Percentiles rank a stretch among this genome's conserved stretches.
These are phyloP conservation scores for Coemansia biformis DNA, from an alignment of 192 early-diverging fungal genomes.

Conservation along the genomic window DNA sequence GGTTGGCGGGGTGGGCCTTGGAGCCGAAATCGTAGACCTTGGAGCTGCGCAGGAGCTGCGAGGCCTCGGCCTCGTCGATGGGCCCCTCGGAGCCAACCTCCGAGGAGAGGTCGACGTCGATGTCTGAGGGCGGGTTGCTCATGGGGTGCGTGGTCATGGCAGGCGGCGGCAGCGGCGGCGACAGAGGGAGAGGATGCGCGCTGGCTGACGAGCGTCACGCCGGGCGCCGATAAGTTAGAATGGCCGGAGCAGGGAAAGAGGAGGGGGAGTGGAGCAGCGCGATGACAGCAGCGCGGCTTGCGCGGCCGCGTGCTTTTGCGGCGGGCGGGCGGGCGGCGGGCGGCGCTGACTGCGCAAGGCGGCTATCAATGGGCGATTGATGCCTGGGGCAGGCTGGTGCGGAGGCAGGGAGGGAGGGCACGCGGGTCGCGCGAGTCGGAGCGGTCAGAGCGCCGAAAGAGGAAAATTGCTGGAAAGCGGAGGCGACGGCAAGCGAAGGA, in stretches of 20 bases:
- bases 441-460: not conserved
- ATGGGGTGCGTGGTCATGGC: slow-evolving; percentile 49
- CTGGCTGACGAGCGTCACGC: not conserved
- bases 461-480: slow-evolving; percentile 1
- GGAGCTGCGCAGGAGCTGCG: slow-evolving; percentile 26
- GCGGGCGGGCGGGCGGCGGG: slow-evolving; percentile 4
- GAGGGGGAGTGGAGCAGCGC: slow-evolving; percentile 3
- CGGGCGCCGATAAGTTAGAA: too few relatives aligned
- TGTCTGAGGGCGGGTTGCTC: slow-evolving; percentile 47
- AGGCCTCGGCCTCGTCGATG: slow-evolving; percentile 38
- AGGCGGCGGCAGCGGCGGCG: slow-evolving; percentile 9
- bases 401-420: not conserved
- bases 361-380: slow-evolving; percentile 17
- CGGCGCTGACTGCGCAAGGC: slow-evolving; percentile 5
- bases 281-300: too few relatives aligned
- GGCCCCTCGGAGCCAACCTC: slow-evolving; percentile 30
- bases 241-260: not conserved
- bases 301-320: too few relatives aligned
- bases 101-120: slow-evolving; percentile 49
- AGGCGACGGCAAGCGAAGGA: slow-evolving; percentile 2
- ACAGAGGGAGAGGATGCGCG: slow-evolving; percentile 28
- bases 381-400: slow-evolving; percentile 1
- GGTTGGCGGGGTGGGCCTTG: slow-evolving; percentile 5
- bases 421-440: not conserved
- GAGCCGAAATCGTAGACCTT: slow-evolving; percentile 33